Evolutionary conservation across 2,329 filamentous ascomycete species (phyloP).

Genomic region (Alternaria gaisen): DNA sequence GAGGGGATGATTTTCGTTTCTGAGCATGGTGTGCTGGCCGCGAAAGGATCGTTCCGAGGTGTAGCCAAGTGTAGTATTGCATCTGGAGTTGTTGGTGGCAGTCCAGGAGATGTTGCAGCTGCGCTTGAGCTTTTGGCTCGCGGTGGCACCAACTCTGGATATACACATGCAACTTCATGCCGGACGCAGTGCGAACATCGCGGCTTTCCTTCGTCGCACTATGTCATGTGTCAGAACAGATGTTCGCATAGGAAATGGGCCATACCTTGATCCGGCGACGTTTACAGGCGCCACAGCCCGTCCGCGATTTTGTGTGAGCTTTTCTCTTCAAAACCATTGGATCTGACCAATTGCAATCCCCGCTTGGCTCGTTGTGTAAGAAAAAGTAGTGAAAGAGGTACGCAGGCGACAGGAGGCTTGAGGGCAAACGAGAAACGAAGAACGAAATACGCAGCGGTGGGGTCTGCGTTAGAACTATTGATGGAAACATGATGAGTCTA

Average conservation of each 20-base stretch:
- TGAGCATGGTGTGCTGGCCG: conserved; percentile 3
- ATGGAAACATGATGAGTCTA: too few relatives aligned
- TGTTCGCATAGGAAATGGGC: background rate
- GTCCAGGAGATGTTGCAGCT: background rate
- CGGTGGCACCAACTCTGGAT: conserved; percentile 1
- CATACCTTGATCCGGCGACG: conserved; percentile 33
- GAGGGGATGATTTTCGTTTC: background rate
- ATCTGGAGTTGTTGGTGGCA: background rate
- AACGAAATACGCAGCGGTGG: conserved; percentile 20
- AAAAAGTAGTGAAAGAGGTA: background rate
- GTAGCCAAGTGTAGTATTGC: background rate
- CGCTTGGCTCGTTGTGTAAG: background rate
- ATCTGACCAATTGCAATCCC: background rate
- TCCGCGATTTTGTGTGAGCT: conserved; percentile 30
- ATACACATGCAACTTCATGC: conserved; percentile 15
- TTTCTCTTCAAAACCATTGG: conserved; percentile 15
- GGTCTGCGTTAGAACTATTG: too few relatives aligned
- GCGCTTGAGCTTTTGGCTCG: background rate
- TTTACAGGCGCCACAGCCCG: conserved; percentile 29
- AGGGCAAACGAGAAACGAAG: conserved; percentile 8
- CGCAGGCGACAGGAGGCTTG: background rate
- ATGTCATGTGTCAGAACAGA: background rate
- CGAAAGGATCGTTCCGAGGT: background rate
- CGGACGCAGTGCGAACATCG: conserved; percentile 24
- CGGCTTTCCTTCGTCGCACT: conserved; percentile 30